Conservation (phyloP, 257 asterid genomes). For the Scutellaria minor region DNA sequence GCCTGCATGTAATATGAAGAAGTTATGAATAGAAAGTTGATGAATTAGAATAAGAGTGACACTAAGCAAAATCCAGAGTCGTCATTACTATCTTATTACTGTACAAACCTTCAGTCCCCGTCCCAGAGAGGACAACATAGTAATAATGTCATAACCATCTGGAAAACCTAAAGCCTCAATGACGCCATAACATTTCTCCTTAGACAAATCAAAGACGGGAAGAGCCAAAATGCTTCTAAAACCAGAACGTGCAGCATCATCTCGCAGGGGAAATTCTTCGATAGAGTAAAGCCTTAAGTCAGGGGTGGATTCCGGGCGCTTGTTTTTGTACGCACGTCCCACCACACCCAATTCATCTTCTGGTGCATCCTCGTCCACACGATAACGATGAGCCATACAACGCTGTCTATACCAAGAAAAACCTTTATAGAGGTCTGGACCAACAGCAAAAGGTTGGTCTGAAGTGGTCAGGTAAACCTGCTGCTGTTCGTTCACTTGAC, state of each 20-base stretch:
- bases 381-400: background rate
- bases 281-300: conserved; percentile 16
- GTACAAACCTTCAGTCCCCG: background rate
- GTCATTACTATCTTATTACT: too few species aligned
- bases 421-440: conserved; percentile 3
- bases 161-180: background rate
- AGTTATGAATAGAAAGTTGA: background rate
- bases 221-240: background rate
- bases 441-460: conserved; percentile 37
- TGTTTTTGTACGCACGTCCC: conserved; percentile 8
- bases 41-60: background rate
- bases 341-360: conserved; percentile 1
- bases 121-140: background rate
- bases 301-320: background rate
- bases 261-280: conserved; percentile 6
- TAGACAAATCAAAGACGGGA: background rate
- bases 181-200: background rate
- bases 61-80: too few species aligned
- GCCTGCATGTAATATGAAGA: conserved; percentile 3
- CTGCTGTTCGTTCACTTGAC: background rate
- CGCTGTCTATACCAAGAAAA: conserved; percentile 15
- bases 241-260: background rate
- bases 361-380: background rate
- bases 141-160: too few species aligned
- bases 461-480: background rate